Conservation (phyloP, 306 rosid genomes). For the Hippophae rhamnoides region DNA sequence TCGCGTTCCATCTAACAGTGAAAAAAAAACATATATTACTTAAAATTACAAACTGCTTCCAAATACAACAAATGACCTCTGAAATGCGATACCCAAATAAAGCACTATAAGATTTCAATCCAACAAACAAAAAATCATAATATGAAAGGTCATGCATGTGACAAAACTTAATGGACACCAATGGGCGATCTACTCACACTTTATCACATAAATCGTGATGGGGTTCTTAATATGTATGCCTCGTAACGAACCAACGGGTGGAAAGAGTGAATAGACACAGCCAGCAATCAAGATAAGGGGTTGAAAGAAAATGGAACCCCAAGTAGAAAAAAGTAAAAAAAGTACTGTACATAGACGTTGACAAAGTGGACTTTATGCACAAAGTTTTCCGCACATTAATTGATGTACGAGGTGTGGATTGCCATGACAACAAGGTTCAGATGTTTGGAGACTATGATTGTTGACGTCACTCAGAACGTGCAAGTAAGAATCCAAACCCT, state of each 20-base stretch:
- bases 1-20: constrained; percentile 8
- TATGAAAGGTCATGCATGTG: constrained; percentile 28
- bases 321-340: constrained; percentile 37
- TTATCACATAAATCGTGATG: constrained; percentile 46
- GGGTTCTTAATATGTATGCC: constrained; percentile 54
- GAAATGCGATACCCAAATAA: constrained; percentile 37
- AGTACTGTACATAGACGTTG: constrained; percentile 6
- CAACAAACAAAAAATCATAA: constrained; percentile 24
- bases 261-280: constrained; percentile 50
- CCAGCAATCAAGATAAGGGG: constrained; percentile 62
- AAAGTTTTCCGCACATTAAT: too few species aligned
- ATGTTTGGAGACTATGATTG: constrained; percentile 12
- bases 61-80: constrained; percentile 28
- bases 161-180: constrained; percentile 31
- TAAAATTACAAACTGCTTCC: constrained; percentile 30
- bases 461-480: constrained; percentile 63
- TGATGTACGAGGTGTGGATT: neutral
- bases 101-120: constrained; percentile 35
- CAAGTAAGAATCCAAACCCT: constrained; percentile 82
- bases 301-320: constrained; percentile 31
- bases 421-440: constrained; percentile 18
- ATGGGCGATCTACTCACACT: constrained; percentile 29
- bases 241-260: constrained; percentile 57
- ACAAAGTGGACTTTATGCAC: too few species aligned
- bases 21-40: constrained; percentile 12